Base-by-base conservation (phyloP, 225 moss, liverwort and hornwort species). In the Antitrichia curtipendula region DNA sequence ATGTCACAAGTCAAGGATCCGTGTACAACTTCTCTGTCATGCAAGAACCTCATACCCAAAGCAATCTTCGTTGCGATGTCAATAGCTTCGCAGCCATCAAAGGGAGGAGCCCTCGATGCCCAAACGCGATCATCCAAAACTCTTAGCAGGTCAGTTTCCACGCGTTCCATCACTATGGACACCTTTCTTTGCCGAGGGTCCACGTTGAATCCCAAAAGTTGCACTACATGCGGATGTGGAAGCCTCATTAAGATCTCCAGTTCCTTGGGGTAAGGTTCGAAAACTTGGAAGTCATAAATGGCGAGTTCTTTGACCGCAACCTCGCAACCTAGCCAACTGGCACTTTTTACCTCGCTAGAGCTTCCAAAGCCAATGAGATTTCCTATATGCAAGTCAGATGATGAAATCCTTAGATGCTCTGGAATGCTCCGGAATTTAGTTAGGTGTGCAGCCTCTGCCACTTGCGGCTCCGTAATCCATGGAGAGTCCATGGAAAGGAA, bases 1-100 rank as follows among this genome's bases (percentile, higher is more conserved):
- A 88, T 90, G 81, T 29, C 47, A 9, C 27, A 2, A 25, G 84
- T 85, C 71, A 90, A 32, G 49, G 77, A 82, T 66, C 85, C 81
- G 70, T 87, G 90, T 4, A 87, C 32, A 76, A 90, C 65, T 14
- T 68, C 84, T 65, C 87, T 72, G 56, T 36, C 82, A 58, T 90
- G 87, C 90, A 90, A 82, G 78, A 86, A 90, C 77, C 27, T 78
- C 91, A 88, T 87, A 54, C 91, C 91, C 56, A 88, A 17, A 68
- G 91, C 87, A 82, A 89, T 79, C 85, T 89, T 87, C n/a, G 58
- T 50, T 21, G 69, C 82, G 10, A 87, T 89, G 38, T 84, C 87
- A 29, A 86, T 52, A 62, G 7, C 88, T 72, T 88, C 72, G 27
- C 25, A 20, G 34, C 49, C 61, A 80, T 87, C 79, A 41, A 90